phyloP scores from a whole-genome alignment of 768 basidiomycete genomes.

The Mycena galericulata region DNA sequence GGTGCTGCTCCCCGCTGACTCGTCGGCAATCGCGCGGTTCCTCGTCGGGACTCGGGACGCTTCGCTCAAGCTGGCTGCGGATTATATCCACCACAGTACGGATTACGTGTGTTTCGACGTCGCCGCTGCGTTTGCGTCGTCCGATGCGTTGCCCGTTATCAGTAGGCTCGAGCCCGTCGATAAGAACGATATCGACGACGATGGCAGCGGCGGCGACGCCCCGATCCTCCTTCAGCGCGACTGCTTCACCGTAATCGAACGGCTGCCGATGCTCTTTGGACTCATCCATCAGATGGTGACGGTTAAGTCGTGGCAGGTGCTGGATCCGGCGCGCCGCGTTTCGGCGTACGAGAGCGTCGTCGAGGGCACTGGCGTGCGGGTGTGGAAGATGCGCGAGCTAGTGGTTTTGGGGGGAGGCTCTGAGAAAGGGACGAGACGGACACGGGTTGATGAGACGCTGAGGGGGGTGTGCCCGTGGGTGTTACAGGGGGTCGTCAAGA shows the following conservation, averaged over 20 bases:
- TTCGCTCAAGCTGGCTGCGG: neutral
- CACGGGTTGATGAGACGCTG: neutral
- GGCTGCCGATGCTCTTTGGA: neutral
- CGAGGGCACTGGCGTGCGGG: neutral
- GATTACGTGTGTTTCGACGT: neutral
- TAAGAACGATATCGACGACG: neutral
- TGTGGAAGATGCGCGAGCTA: slow-evolving; percentile 11
- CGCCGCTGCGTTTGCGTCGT: neutral
- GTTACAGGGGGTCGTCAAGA: neutral
- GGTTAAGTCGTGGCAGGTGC: slow-evolving; percentile 14
- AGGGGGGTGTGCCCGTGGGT: neutral
- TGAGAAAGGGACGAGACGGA: neutral
- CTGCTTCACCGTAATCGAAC: slow-evolving; percentile 10
- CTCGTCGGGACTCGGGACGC: slow-evolving; percentile 6
- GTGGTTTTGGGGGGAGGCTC: neutral
- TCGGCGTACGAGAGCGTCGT: slow-evolving; percentile 3
- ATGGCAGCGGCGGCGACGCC: no score
- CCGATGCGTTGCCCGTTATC: slow-evolving; percentile 1
- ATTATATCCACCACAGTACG: slow-evolving; percentile 6
- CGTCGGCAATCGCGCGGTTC: neutral
- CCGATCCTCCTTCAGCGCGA: slow-evolving; percentile 1
- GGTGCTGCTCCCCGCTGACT: neutral
- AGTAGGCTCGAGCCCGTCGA: neutral
- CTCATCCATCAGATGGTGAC: slow-evolving; percentile 5
- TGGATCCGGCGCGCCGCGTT: neutral